phyloP scores from a whole-genome alignment of 2,329 filamentous ascomycete species.

The Malbranchea cinnamomea region DNA sequence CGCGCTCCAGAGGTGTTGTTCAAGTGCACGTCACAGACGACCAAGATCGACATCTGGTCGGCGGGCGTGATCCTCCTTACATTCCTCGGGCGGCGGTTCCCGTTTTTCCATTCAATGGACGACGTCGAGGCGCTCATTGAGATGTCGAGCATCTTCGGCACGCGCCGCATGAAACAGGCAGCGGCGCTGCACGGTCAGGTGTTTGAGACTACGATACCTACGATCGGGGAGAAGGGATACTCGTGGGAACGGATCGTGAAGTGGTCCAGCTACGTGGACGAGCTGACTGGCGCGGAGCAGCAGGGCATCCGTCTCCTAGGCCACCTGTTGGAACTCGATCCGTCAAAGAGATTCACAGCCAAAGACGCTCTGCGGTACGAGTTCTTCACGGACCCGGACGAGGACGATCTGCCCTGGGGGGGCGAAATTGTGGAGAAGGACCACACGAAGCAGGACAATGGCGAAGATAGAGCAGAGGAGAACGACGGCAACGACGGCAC shows the following conservation, averaged over 20 bases:
- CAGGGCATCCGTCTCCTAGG: constrained; percentile 30
- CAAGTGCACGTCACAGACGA: constrained; percentile 91
- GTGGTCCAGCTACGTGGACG: constrained; percentile 75
- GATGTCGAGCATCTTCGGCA: constrained; percentile 88
- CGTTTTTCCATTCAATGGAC: constrained; percentile 98
- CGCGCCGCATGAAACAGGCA: constrained; percentile 65
- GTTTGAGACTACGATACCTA: constrained; percentile 85
- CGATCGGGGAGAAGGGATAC: constrained; percentile 72
- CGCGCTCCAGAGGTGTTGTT: constrained; percentile 91
- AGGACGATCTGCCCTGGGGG: constrained; percentile 13
- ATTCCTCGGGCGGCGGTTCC: constrained; percentile 78
- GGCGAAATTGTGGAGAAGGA: constrained; percentile 3
- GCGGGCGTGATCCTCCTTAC: constrained; percentile 95
- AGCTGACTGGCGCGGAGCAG: constrained; percentile 34
- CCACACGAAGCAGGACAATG: not conserved
- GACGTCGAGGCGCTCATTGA: constrained; percentile 97
- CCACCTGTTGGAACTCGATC: constrained; percentile 30
- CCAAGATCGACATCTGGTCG: constrained; percentile 93
- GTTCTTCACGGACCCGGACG: constrained; percentile 27
- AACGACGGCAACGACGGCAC: constrained; percentile 4
- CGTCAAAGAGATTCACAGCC: constrained; percentile 27
- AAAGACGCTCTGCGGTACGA: constrained; percentile 30
- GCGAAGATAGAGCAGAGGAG: not conserved
- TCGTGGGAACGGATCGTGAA: constrained; percentile 84
- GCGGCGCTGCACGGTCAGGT: constrained; percentile 78